A percentile compares a stretch with the other conserved stretches of the same genome.
phyloP scores from a whole-genome alignment of 2,329 filamentous ascomycete species.

The Penicillium sp. region DNA sequence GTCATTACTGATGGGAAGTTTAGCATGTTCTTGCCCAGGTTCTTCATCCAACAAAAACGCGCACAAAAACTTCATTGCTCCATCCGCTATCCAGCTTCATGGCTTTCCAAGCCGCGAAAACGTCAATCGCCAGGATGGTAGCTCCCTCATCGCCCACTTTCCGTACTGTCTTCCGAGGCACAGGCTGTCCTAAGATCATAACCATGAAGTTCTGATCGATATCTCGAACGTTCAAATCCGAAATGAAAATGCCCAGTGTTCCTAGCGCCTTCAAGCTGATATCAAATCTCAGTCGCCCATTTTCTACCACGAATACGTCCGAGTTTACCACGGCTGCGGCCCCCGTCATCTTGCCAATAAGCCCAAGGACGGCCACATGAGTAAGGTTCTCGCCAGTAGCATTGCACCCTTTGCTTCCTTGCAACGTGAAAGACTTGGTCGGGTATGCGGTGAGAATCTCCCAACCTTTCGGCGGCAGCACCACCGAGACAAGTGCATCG shows the following conservation, averaged over 20 bases:
- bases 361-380: conserved; percentile 63
- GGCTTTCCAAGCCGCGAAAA: conserved; percentile 69
- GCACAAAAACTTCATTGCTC: conserved; percentile 72
- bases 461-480: conserved; percentile 62
- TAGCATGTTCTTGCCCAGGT: no score
- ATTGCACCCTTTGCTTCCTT: conserved; percentile 26
- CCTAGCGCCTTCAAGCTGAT: conserved; percentile 75
- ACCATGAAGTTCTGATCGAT: conserved; percentile 65
- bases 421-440: conserved; percentile 49
- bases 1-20: no score
- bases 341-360: conserved; percentile 85
- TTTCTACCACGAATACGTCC: conserved; percentile 54
- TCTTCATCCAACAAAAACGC: conserved; percentile 48
- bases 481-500: conserved; percentile 53
- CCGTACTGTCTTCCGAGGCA: conserved; percentile 62
- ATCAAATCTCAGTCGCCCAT: conserved; percentile 58
- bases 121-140: conserved; percentile 69
- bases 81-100: conserved; percentile 64
- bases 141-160: conserved; percentile 42
- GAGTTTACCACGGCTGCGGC: conserved; percentile 66
- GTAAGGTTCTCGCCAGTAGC: conserved; percentile 36
- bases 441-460: conserved; percentile 76
- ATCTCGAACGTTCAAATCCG: conserved; percentile 55
- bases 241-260: conserved; percentile 65
- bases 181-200: conserved; percentile 63